Evolutionary conservation across 169 alveolate genomes (phyloP).

Genomic region (Eimeria necatrix): DNA sequence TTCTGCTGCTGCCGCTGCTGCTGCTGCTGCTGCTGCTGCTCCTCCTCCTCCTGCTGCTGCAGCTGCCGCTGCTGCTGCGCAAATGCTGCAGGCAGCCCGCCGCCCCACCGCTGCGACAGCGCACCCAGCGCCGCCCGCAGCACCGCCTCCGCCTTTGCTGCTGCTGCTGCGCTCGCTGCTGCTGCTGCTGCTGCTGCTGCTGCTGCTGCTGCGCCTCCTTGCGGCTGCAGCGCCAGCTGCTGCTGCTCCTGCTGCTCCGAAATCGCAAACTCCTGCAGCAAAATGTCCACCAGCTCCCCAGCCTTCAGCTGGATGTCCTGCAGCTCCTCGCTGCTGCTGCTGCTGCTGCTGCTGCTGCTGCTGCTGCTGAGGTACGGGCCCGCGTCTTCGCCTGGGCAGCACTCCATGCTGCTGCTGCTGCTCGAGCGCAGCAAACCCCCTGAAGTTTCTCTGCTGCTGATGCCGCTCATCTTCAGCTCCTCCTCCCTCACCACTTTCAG

Average conservation of each 20-base stretch:
- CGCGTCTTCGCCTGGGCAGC: neutral
- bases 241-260: constrained; percentile 31
- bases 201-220: constrained; percentile 12
- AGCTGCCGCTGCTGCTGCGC: neutral
- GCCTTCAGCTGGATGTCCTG: neutral
- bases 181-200: constrained; percentile 33
- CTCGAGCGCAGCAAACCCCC: constrained; percentile 25
- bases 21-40: constrained; percentile 10
- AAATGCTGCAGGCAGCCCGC: neutral
- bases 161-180: constrained; percentile 21
- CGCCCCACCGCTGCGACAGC: neutral
- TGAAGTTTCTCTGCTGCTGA: constrained; percentile 25
- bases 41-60: neutral
- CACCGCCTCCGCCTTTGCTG: constrained; percentile 61
- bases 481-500: neutral
- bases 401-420: constrained; percentile 44
- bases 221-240: constrained; percentile 10
- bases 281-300: neutral
- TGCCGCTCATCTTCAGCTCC: neutral
- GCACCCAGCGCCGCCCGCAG: constrained; percentile 61
- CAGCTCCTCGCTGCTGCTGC: neutral
- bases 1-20: constrained; percentile 63
- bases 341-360: constrained; percentile 53
- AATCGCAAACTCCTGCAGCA: constrained; percentile 12
- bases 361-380: constrained; percentile 51